Conservation (phyloP, 345 rosid species). For the Anacardium occidentale region DNA sequence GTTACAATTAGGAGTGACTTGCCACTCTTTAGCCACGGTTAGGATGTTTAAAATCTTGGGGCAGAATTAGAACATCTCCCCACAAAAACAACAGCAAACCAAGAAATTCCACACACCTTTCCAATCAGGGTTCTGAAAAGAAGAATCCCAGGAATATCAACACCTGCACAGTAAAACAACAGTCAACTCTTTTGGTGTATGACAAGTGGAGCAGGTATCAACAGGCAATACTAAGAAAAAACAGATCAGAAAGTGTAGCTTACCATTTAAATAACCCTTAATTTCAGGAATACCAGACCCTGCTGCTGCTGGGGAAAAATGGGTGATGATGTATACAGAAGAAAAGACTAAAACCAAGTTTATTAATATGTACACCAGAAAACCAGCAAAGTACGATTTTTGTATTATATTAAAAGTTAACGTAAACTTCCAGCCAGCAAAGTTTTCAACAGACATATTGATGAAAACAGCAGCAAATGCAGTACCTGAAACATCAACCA, state of each 20-base stretch:
- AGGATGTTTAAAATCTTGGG: neutral
- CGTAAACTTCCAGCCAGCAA: conserved; percentile 91
- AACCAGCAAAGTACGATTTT: conserved; percentile 83
- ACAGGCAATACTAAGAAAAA: conserved; percentile 2
- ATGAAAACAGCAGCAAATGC: conserved; percentile 93
- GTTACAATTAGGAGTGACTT: neutral
- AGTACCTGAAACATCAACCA: conserved; percentile 60
- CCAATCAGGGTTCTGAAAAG: conserved; percentile 95
- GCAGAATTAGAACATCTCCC: neutral
- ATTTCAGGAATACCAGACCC: conserved; percentile 99
- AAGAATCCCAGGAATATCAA: conserved; percentile 85
- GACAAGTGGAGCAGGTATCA: neutral
- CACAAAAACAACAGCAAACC: conserved; percentile 1
- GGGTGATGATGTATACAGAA: conserved; percentile 80
- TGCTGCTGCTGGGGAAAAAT: conserved; percentile 98
- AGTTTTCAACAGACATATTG: conserved; percentile 90
- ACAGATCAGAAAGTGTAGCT: neutral
- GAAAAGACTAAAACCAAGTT: conserved; percentile 84
- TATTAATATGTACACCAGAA: conserved; percentile 68
- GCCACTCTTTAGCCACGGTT: neutral
- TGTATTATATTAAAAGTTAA: conserved; percentile 80
- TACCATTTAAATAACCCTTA: conserved; percentile 97
- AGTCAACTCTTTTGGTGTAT: conserved; percentile 11
- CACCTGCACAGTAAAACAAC: conserved; percentile 43
- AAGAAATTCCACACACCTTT: conserved; percentile 56